phyloP scores from a whole-genome alignment of 192 early-diverging fungal genomes.

The Jimgerdemannia flammicorona region DNA sequence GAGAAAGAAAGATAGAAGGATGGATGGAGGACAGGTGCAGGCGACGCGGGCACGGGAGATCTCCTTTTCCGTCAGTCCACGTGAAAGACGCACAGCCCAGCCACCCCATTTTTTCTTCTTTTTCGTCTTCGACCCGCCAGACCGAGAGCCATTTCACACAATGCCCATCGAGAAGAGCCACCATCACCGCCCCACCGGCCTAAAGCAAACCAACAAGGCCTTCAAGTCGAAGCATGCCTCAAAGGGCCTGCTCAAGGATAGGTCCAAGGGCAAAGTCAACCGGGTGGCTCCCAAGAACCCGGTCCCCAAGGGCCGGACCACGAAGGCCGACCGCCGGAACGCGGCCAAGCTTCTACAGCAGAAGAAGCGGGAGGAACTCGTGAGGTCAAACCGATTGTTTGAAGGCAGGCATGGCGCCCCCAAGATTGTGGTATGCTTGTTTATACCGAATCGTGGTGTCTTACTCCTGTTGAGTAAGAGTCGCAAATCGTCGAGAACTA shows the following conservation, averaged over 20 bases:
- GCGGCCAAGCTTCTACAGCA: slow-evolving; percentile 72
- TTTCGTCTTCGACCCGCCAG: too few relatives aligned
- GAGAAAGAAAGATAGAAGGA: too few relatives aligned
- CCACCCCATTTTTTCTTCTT: too few relatives aligned
- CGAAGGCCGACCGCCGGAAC: slow-evolving; percentile 79
- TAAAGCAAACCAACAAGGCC: slow-evolving; percentile 93
- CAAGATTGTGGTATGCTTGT: slow-evolving; percentile 67
- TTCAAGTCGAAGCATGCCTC: slow-evolving; percentile 94
- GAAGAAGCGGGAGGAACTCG: slow-evolving; percentile 74
- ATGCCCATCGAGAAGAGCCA: background rate
- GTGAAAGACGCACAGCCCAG: too few relatives aligned
- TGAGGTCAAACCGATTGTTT: slow-evolving; percentile 75
- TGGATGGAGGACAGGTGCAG: too few relatives aligned
- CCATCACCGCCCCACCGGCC: slow-evolving; percentile 69
- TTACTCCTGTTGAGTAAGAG: background rate
- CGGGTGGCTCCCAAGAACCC: slow-evolving; percentile 58
- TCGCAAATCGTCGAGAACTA: background rate
- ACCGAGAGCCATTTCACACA: background rate
- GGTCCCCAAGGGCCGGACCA: slow-evolving; percentile 34
- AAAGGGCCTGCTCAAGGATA: slow-evolving; percentile 76
- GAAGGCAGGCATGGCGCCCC: slow-evolving; percentile 77
- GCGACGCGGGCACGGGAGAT: too few relatives aligned
- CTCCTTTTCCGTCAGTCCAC: too few relatives aligned
- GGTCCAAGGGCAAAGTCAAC: slow-evolving; percentile 76
- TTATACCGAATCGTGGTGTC: background rate